Percentiles rank a stretch among this genome's conserved stretches.
These are phyloP conservation scores for Acer yangbiense DNA, from an alignment of 345 rosid species.

Conservation along the genomic window DNA sequence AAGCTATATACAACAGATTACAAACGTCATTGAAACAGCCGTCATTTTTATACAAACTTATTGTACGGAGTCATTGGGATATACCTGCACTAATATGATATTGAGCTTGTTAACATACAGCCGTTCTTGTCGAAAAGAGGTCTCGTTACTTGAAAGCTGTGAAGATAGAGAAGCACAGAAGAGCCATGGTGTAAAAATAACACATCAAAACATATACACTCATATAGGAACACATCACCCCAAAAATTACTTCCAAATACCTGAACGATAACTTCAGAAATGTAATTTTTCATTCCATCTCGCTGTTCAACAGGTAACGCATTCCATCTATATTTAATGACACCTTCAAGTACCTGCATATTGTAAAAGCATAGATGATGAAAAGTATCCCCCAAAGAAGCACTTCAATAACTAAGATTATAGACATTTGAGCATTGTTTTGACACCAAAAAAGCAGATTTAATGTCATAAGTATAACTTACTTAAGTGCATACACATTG, in stretches of 20 bases:
- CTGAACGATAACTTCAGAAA: slow-evolving; percentile 98
- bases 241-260: slow-evolving; percentile 32
- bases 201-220: neutral
- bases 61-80: neutral
- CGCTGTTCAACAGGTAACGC: slow-evolving; percentile 95
- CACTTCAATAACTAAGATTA: neutral
- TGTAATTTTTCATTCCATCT: slow-evolving; percentile 99
- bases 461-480: neutral
- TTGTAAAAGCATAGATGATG: slow-evolving; percentile 8
- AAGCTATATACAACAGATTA: neutral
- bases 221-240: neutral
- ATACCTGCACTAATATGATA: slow-evolving; percentile 95
- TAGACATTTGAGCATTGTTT: neutral
- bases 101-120: slow-evolving; percentile 95
- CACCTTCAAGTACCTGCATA: slow-evolving; percentile 93
- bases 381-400: neutral
- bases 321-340: slow-evolving; percentile 98
- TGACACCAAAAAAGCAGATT: neutral
- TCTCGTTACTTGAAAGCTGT: slow-evolving; percentile 89
- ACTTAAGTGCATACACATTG: neutral
- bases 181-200: slow-evolving; percentile 6
- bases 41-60: neutral
- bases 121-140: slow-evolving; percentile 82
- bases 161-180: slow-evolving; percentile 17
- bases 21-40: neutral